phyloP scores from a whole-genome alignment of 306 rosid species.

The Cicer yamashitae region DNA sequence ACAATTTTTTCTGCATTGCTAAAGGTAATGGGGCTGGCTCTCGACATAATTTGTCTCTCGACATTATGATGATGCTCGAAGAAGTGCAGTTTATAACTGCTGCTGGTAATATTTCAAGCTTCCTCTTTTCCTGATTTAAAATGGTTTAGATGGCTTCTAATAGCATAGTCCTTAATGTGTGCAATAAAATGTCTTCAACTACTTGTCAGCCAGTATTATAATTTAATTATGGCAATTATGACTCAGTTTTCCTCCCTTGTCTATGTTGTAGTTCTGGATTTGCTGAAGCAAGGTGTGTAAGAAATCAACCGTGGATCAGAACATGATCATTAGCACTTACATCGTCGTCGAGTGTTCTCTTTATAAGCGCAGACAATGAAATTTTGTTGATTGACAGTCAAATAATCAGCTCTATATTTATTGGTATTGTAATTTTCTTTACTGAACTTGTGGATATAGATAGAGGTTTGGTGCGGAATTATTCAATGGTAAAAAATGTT shows the following conservation, averaged over 20 bases:
- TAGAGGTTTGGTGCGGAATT: constrained; percentile 37
- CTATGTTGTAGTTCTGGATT: constrained; percentile 31
- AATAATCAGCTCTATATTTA: constrained; percentile 29
- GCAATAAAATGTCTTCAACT: not conserved
- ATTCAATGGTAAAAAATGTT: constrained; percentile 38
- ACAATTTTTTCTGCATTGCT: constrained; percentile 47
- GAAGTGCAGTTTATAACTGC: constrained; percentile 44
- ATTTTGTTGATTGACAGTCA: constrained; percentile 40
- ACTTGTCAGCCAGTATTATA: not conserved
- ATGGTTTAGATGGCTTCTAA: constrained; percentile 10
- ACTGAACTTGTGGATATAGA: constrained; percentile 39
- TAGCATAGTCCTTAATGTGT: constrained; percentile 15
- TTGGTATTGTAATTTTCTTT: constrained; percentile 28
- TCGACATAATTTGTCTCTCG: constrained; percentile 47
- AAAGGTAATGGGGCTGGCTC: constrained; percentile 54
- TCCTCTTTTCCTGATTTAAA: not conserved
- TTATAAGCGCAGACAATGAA: not conserved
- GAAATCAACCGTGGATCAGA: constrained; percentile 21
- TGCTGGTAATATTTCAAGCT: constrained; percentile 55
- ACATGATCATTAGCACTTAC: constrained; percentile 35
- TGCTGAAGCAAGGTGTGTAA: constrained; percentile 39
- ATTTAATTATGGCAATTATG: constrained; percentile 1
- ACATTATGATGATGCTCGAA: constrained; percentile 46
- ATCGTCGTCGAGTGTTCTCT: constrained; percentile 43
- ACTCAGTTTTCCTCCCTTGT: constrained; percentile 6